phyloP scores from a whole-genome alignment of 225 moss, liverwort and hornwort species.

The Anthoceros angustus region DNA sequence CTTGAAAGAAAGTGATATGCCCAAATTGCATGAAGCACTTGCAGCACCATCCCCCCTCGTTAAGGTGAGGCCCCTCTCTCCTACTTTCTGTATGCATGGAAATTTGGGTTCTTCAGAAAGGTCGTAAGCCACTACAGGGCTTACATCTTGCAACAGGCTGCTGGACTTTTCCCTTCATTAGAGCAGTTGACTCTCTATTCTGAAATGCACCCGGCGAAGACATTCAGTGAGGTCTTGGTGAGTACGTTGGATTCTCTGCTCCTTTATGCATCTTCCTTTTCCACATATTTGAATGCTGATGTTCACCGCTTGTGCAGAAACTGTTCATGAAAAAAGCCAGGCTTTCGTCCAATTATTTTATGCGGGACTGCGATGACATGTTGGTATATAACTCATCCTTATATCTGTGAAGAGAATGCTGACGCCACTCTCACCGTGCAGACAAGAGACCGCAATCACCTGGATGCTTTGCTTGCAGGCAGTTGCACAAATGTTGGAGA shows the following conservation, averaged over 20 bases:
- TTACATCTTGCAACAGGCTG: constrained; percentile 13
- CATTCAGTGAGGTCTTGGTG: constrained; percentile 21
- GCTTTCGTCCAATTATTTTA: constrained; percentile 20
- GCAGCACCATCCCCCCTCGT: constrained; percentile 13
- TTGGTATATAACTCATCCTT: constrained; percentile 11
- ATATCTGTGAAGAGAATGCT: background rate
- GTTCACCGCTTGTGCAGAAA: constrained; percentile 7
- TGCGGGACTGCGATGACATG: constrained; percentile 24
- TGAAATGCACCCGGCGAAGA: constrained; percentile 17
- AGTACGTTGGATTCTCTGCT: background rate
- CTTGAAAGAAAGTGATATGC: constrained; percentile 15
- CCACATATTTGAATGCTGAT: background rate
- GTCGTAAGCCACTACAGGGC: background rate
- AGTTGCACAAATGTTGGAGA: constrained; percentile 21
- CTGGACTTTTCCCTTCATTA: constrained; percentile 23
- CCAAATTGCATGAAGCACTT: constrained; percentile 15
- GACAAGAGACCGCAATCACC: background rate
- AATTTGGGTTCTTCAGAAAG: background rate
- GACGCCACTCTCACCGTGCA: background rate
- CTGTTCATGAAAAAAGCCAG: constrained; percentile 20
- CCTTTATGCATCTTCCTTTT: background rate
- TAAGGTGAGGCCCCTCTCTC: background rate
- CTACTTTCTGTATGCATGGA: background rate
- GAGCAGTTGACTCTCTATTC: constrained; percentile 25
- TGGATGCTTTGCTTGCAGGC: constrained; percentile 9